Evolutionary conservation across 2,329 filamentous ascomycete genomes (phyloP).

Genomic region (Conoideocrella luteorostrata): DNA sequence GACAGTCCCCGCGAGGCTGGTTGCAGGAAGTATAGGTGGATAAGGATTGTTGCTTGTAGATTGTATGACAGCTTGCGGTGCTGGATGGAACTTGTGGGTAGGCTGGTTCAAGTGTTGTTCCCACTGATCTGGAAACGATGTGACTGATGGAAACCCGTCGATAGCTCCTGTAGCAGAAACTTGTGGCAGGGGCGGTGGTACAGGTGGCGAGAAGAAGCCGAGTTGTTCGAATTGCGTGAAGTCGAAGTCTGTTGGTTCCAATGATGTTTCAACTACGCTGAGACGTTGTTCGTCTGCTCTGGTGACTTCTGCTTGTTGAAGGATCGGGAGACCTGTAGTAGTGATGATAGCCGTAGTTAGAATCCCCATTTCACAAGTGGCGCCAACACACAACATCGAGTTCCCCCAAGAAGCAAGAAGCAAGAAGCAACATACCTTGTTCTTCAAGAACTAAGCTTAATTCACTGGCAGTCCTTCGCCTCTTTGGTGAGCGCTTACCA

Average conservation of each 20-base stretch:
- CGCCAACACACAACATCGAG: background rate
- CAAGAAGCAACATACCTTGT: slow-evolving; percentile 24
- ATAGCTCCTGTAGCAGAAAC: slow-evolving; percentile 13
- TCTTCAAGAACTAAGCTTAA: slow-evolving; percentile 27
- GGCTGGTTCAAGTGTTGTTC: slow-evolving; percentile 12
- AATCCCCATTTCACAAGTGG: no score
- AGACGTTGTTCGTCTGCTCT: slow-evolving; percentile 19
- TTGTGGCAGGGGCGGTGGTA: slow-evolving; percentile 23
- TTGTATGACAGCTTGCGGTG: background rate
- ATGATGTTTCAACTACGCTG: slow-evolving; percentile 22
- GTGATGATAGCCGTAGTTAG: no score
- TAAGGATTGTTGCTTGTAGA: background rate
- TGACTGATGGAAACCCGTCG: slow-evolving; percentile 11
- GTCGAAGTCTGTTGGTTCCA: slow-evolving; percentile 27
- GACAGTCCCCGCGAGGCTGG: background rate
- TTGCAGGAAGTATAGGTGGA: background rate
- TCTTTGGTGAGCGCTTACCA: slow-evolving; percentile 29
- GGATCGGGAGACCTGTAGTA: slow-evolving; percentile 18
- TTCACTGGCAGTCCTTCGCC: slow-evolving; percentile 28
- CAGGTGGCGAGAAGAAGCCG: slow-evolving; percentile 20
- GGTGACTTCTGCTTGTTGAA: slow-evolving; percentile 17
- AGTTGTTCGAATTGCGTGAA: slow-evolving; percentile 28
- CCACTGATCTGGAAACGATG: slow-evolving; percentile 19
- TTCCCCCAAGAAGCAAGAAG: background rate
- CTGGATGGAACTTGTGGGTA: slow-evolving; percentile 7